Percentiles rank a stretch among this genome's conserved stretches.
Evolutionary conservation across 2,329 filamentous ascomycete species (phyloP).

Genomic region (Lasiodiplodia gonubiensis): DNA sequence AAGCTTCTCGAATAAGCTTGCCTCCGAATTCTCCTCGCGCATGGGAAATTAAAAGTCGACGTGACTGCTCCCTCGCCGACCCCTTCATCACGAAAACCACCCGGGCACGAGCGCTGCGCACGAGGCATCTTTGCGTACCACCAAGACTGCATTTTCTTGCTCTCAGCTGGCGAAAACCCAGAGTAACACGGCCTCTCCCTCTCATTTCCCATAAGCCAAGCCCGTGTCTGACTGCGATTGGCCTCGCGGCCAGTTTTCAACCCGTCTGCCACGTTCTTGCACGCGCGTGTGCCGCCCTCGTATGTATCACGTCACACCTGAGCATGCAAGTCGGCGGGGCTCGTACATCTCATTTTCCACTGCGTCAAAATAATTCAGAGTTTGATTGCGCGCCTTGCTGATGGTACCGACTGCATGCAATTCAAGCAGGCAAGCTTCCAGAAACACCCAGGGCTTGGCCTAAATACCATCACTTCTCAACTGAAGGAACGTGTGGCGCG

Average conservation of each 20-base stretch:
- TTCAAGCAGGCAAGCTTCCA: too few relatives aligned
- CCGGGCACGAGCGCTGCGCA: constrained; percentile 5
- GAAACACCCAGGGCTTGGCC: not conserved
- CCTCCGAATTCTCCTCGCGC: not conserved
- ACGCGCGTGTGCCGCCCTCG: not conserved
- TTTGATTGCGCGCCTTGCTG: constrained; percentile 12
- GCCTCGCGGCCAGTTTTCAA: not conserved
- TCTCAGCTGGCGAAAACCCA: not conserved
- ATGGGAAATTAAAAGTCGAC: not conserved
- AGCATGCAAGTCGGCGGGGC: not conserved
- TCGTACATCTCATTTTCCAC: not conserved
- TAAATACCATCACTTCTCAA: not conserved
- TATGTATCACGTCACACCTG: not conserved
- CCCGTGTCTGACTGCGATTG: not conserved
- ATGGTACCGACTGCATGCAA: not conserved
- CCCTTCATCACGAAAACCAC: not conserved
- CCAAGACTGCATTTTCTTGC: not conserved
- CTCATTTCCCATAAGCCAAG: not conserved
- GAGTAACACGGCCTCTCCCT: not conserved
- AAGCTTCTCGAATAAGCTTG: constrained; percentile 25
- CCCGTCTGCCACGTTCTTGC: not conserved
- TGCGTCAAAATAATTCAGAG: not conserved
- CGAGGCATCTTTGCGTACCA: not conserved
- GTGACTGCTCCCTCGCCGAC: not conserved
- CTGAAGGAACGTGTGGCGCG: not conserved